Evolutionary conservation across 179 eudicot species (phyloP).

Genomic region (Heliamphora pulchella): DNA sequence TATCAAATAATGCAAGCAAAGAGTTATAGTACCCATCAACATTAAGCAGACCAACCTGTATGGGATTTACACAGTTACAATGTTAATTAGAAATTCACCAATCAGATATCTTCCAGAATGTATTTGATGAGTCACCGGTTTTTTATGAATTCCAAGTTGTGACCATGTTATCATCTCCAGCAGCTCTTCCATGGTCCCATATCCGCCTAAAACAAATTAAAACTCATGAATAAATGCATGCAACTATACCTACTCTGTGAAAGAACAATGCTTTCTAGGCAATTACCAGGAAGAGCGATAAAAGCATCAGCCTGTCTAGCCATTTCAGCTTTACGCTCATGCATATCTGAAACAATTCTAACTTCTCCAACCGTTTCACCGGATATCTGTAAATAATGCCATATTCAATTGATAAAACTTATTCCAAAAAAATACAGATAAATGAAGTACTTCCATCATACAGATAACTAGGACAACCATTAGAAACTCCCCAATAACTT

Average conservation of each 20-base stretch:
- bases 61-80: neutral
- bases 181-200: constrained; percentile 94
- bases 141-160: constrained; percentile 77
- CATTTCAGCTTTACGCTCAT: constrained; percentile 93
- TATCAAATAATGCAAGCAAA: constrained; percentile 68
- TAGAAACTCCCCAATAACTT: neutral
- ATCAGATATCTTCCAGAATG: constrained; percentile 12
- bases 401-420: neutral
- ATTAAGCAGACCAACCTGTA: constrained; percentile 80
- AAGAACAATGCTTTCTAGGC: neutral
- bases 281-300: constrained; percentile 88
- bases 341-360: constrained; percentile 81
- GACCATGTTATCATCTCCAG: constrained; percentile 91
- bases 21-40: constrained; percentile 73
- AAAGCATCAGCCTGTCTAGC: constrained; percentile 84
- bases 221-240: neutral
- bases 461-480: constrained; percentile 2
- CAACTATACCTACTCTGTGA: neutral
- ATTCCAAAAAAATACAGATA: neutral
- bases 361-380: constrained; percentile 88
- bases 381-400: constrained; percentile 54
- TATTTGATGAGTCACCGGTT: constrained; percentile 40
- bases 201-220: constrained; percentile 58
- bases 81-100: neutral
- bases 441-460: neutral